phyloP scores from a whole-genome alignment of 2,329 filamentous ascomycete species.

The Aspergillus ustus region DNA sequence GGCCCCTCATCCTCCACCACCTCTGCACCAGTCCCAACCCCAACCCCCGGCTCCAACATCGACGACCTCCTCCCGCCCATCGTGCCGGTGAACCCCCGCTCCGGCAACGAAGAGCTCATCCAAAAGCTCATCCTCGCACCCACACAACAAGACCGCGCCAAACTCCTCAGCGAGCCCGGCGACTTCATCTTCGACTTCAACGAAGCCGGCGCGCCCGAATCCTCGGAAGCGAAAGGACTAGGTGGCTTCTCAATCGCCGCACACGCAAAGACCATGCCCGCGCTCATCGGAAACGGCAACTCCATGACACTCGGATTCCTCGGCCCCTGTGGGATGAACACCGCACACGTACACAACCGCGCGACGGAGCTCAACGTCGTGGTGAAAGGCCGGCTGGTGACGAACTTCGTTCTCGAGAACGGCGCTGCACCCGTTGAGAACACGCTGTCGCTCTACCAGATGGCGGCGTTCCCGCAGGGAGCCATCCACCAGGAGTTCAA shows the following conservation, averaged over 20 bases:
- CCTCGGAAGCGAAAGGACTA: background rate
- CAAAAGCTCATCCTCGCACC: slow-evolving; percentile 3
- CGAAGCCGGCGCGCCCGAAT: background rate
- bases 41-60: background rate
- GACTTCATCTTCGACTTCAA: slow-evolving; percentile 19
- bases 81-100: slow-evolving; percentile 5
- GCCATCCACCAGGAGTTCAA: slow-evolving; percentile 17
- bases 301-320: slow-evolving; percentile 13
- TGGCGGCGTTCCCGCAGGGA: slow-evolving; percentile 11
- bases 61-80: slow-evolving; percentile 5
- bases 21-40: background rate
- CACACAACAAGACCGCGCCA: slow-evolving; percentile 10
- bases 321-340: slow-evolving; percentile 15
- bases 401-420: slow-evolving; percentile 11
- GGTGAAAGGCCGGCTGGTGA: slow-evolving; percentile 10
- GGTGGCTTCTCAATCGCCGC: slow-evolving; percentile 6
- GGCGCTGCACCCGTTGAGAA: background rate
- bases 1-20: background rate
- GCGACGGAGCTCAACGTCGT: slow-evolving; percentile 16
- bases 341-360: slow-evolving; percentile 14
- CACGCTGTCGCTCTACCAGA: slow-evolving; percentile 5
- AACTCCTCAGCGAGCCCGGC: slow-evolving; percentile 12
- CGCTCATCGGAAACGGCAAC: slow-evolving; percentile 10
- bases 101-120: slow-evolving; percentile 12
- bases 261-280: slow-evolving; percentile 7